A percentile compares a stretch with the other conserved stretches of the same genome.
Conservation (phyloP, 306 rosid species). For the Cucurbita ficifolia region DNA sequence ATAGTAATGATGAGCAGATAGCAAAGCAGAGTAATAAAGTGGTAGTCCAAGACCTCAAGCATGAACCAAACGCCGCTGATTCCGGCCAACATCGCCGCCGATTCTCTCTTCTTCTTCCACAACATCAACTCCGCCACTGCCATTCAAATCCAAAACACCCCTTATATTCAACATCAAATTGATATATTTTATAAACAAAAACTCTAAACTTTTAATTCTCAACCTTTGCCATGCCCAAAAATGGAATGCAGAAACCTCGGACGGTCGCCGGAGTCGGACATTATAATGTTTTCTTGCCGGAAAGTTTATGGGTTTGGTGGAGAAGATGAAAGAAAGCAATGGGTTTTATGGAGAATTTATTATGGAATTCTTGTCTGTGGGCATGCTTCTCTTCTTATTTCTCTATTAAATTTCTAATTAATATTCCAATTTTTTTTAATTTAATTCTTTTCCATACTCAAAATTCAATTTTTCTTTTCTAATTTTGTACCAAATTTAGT, state of each 20-base stretch:
- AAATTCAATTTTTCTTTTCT: not conserved
- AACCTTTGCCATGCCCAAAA: not conserved
- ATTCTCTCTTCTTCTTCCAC: constrained; percentile 41
- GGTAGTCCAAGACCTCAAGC: constrained; percentile 48
- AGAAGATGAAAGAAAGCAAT: not conserved
- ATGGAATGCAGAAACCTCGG: not conserved
- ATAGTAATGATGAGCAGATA: constrained; percentile 31
- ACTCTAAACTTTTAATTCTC: too few species aligned
- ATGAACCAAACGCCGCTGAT: constrained; percentile 35
- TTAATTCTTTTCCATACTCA: not conserved
- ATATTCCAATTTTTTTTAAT: not conserved
- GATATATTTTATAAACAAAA: too few species aligned
- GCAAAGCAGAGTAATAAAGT: constrained; percentile 33
- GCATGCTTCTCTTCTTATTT: not conserved
- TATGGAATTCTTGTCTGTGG: not conserved
- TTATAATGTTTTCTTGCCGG: not conserved
- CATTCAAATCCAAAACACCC: not conserved
- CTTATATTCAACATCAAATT: too few species aligned
- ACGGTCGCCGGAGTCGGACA: not conserved
- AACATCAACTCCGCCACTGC: constrained; percentile 33
- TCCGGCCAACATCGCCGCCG: constrained; percentile 28
- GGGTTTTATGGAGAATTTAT: not conserved
- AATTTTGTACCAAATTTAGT: not conserved
- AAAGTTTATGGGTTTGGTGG: not conserved
- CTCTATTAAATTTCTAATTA: not conserved